These are phyloP conservation scores for Lachnellula subtilissima DNA, from an alignment of 2,329 filamentous ascomycete species.

Conservation along the genomic window DNA sequence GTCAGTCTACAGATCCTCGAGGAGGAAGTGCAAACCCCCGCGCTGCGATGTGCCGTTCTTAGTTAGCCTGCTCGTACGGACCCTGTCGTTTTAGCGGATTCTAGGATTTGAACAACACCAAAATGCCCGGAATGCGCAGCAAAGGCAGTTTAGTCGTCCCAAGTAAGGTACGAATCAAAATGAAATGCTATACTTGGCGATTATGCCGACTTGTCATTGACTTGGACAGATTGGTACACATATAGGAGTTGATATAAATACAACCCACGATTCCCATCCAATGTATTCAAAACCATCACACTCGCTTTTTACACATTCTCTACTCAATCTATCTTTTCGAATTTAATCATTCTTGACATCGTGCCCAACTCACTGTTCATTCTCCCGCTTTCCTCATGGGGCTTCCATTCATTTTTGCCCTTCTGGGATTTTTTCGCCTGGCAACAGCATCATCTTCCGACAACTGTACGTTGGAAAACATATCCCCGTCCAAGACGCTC, in stretches of 20 bases:
- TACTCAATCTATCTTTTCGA: too few relatives aligned
- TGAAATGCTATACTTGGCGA: too few relatives aligned
- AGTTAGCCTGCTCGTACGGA: conserved; percentile 1
- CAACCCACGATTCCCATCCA: too few relatives aligned
- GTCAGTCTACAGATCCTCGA: background rate
- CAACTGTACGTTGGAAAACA: conserved; percentile 4
- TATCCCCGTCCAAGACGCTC: conserved; percentile 5
- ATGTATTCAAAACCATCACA: background rate
- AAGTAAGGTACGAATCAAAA: too few relatives aligned
- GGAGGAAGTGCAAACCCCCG: background rate
- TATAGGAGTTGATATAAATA: too few relatives aligned
- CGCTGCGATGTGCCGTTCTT: background rate
- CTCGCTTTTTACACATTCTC: background rate
- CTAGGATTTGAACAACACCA: too few relatives aligned
- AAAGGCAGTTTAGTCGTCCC: too few relatives aligned
- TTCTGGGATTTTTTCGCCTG: background rate
- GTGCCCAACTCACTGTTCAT: too few relatives aligned
- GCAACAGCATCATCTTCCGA: background rate
- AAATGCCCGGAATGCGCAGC: too few relatives aligned
- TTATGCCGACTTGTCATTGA: too few relatives aligned
- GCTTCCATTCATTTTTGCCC: background rate
- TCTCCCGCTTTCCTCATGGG: background rate
- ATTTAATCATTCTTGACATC: too few relatives aligned
- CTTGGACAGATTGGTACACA: too few relatives aligned
- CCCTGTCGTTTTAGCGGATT: conserved; percentile 1